Base-by-base conservation (phyloP, 495 filamentous ascomycete species). In the Cercophora scortea region DNA sequence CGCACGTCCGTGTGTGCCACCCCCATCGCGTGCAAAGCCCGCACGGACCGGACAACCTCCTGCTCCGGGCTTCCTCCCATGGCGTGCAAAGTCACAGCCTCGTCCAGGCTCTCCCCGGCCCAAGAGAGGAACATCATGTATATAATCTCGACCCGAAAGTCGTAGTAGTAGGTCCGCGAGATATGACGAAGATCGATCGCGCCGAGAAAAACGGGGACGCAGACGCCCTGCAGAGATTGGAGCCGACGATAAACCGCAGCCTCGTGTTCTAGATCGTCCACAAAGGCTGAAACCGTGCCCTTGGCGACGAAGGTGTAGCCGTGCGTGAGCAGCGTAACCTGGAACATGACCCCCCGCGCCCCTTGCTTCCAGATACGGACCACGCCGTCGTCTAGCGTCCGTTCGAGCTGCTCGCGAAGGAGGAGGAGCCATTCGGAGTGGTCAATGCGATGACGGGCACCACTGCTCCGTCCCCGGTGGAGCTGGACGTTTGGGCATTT, bases 221-320 rank as follows among this genome's bases (percentile, higher is more conserved):
- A 45, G 34, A 61, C 52, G 10, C 71, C 73, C 52, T 78, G 73
- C 13, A 65, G 49, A 15, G 54, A 50, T 33, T 50, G 50, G 9
- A 76, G 62, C 17, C 66, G 58, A 16, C 45, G 45, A 55, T 78
- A 77, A 3, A 79, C 57, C 4, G 53, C 52, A 7, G 56, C 66
- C 63, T 78, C 70, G 45, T 71, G 66, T 45, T 67, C 59, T 12
- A 76, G 68, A 45, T 65, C 57, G 15, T 53, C 52, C 50, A 67
- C 65, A 25, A 68, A 67, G 7, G 46, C 51, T 1, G 40, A 51
- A 0, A 66, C 61, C 9, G 72, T 78, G 16, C 67, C 75, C 63
- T 80, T 80, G 12, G 61, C 62, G 42, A 77, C 60, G 25, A 80
- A 62, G 5, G 72, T 78, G 45, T 80, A 79, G 12, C 72, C 66